Conservation (phyloP, 2,329 filamentous ascomycete genomes). For the Zasmidium angulare region DNA sequence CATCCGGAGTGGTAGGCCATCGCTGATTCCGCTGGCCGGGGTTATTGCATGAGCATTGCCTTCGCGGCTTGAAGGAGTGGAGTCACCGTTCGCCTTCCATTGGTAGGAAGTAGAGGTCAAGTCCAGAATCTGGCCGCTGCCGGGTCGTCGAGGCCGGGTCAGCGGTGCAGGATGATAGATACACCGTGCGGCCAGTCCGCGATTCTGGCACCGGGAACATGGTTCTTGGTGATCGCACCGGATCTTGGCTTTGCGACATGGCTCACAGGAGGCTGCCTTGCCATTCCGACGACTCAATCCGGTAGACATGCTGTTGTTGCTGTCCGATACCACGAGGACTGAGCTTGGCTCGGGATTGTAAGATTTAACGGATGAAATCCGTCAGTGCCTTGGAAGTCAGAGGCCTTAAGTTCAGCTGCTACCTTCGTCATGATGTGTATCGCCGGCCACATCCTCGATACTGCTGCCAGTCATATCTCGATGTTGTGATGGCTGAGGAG, state of each 20-base stretch:
- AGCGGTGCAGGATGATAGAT: conserved; percentile 22
- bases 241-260: conserved; percentile 22
- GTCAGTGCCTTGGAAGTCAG: not conserved
- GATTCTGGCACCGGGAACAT: conserved; percentile 17
- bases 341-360: not conserved
- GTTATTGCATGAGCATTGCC: not conserved
- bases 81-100: not conserved
- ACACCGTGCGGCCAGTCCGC: conserved; percentile 12
- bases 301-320: conserved; percentile 1
- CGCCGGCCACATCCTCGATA: not conserved
- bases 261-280: conserved; percentile 23
- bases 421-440: not conserved
- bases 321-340: not conserved
- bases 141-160: conserved; percentile 6
- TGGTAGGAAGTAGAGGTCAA: not conserved
- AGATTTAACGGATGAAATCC: not conserved
- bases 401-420: not conserved
- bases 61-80: not conserved
- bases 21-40: not conserved
- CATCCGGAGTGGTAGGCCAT: not conserved
- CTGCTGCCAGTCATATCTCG: not conserved
- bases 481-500: not conserved
- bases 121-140: not conserved
- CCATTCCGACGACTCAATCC: conserved; percentile 18
- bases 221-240: not conserved